A percentile compares a stretch with the other conserved stretches of the same genome.
Evolutionary conservation across 2,329 filamentous ascomycete genomes (phyloP).

Genomic region (Cordyceps javanica): DNA sequence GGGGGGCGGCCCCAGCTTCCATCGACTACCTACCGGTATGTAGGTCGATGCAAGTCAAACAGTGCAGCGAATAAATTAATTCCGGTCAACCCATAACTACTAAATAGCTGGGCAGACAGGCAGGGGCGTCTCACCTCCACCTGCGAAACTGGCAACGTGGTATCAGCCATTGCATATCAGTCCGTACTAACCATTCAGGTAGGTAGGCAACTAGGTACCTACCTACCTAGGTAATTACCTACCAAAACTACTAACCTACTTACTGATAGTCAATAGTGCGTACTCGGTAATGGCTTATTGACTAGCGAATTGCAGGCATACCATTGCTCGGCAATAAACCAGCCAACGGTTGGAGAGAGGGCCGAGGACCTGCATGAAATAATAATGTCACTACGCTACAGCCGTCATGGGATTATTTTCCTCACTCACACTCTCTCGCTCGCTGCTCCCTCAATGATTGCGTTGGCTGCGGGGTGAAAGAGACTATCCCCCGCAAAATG

Average conservation of each 20-base stretch:
- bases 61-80: too few relatives aligned
- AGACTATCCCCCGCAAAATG: background rate
- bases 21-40: too few relatives aligned
- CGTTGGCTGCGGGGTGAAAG: background rate
- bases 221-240: too few relatives aligned
- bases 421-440: too few relatives aligned
- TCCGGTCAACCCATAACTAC: too few relatives aligned
- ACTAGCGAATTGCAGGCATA: background rate
- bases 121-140: conserved; percentile 6
- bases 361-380: background rate
- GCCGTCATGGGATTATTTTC: background rate
- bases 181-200: background rate
- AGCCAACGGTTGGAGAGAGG: too few relatives aligned
- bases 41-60: too few relatives aligned
- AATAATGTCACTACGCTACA: background rate
- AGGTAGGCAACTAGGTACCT: too few relatives aligned
- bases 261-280: too few relatives aligned
- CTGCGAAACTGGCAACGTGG: background rate
- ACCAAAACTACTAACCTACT: too few relatives aligned
- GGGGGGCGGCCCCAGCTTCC: background rate
- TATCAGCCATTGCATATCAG: background rate
- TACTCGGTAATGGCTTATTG: background rate
- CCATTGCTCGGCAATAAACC: too few relatives aligned
- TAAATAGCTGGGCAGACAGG: too few relatives aligned
- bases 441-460: background rate